phyloP scores from a whole-genome alignment of 2,329 filamentous ascomycete species.

The Phoma herbarum region DNA sequence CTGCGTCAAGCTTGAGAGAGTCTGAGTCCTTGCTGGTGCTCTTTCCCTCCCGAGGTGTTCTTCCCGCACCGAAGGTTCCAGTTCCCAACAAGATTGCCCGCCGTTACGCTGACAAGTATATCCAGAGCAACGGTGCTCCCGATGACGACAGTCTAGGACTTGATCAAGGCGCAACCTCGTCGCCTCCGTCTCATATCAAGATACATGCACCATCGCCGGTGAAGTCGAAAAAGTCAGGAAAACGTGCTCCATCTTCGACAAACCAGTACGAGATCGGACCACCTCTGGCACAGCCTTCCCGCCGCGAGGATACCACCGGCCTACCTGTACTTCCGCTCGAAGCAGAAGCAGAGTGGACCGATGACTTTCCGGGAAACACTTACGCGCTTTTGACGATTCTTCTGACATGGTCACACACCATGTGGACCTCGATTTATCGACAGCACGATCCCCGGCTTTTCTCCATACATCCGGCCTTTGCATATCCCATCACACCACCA shows the following conservation, averaged over 20 bases:
- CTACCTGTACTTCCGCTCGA: slow-evolving; percentile 19
- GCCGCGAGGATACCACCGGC: slow-evolving; percentile 9
- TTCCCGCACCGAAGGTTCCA: neutral
- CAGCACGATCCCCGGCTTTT: slow-evolving; percentile 24
- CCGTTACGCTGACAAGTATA: neutral
- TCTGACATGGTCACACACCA: slow-evolving; percentile 31
- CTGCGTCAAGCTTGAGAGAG: neutral
- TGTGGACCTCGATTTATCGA: slow-evolving; percentile 21
- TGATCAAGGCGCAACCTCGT: neutral
- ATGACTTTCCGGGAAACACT: slow-evolving; percentile 29
- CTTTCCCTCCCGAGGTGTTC: slow-evolving; percentile 22
- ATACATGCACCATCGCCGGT: slow-evolving; percentile 18
- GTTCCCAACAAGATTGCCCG: neutral
- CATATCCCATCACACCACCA: slow-evolving; percentile 24
- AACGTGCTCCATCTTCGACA: slow-evolving; percentile 12
- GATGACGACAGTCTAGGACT: neutral
- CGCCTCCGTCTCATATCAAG: slow-evolving; percentile 5
- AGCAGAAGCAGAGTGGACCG: slow-evolving; percentile 11
- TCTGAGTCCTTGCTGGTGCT: slow-evolving; percentile 7
- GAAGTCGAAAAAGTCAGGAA: slow-evolving; percentile 9
- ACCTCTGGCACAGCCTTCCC: slow-evolving; percentile 5
- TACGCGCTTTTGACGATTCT: slow-evolving; percentile 27
- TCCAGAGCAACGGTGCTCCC: neutral
- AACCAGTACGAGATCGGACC: neutral
- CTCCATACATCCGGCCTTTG: slow-evolving; percentile 29